These are phyloP conservation scores for Monosporascus sp. DNA, from an alignment of 2,329 filamentous ascomycete species.

Conservation along the genomic window DNA sequence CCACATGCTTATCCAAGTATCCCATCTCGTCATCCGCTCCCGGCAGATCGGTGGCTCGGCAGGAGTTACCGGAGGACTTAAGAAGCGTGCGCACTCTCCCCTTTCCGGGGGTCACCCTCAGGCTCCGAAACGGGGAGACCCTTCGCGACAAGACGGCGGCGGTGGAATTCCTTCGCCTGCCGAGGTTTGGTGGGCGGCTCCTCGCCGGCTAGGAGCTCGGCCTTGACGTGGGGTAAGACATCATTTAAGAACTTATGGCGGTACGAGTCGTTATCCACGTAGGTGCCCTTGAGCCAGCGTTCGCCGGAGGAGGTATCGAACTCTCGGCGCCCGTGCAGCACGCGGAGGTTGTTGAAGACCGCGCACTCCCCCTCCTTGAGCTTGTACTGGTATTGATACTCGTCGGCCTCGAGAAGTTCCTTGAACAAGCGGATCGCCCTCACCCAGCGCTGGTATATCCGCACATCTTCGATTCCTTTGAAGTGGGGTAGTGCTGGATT, in stretches of 20 bases:
- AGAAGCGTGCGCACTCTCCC: too few relatives aligned
- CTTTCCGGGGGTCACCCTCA: too few relatives aligned
- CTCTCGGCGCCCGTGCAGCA: constrained; percentile 76
- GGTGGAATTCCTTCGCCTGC: background rate
- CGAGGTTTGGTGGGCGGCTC: background rate
- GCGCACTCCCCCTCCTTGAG: constrained; percentile 81
- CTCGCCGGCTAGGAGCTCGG: background rate
- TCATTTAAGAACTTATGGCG: constrained; percentile 7
- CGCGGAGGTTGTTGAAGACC: constrained; percentile 82
- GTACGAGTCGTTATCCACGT: constrained; percentile 52
- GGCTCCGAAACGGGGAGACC: too few relatives aligned
- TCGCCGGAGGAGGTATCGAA: constrained; percentile 66
- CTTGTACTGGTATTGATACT: constrained; percentile 64
- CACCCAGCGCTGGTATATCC: constrained; percentile 36
- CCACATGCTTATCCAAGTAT: too few relatives aligned
- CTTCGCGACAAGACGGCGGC: too few relatives aligned
- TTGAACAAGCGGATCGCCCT: constrained; percentile 52
- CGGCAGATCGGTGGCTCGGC: too few relatives aligned
- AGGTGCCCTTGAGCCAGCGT: constrained; percentile 81
- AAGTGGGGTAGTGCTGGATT: constrained; percentile 29
- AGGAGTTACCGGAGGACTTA: too few relatives aligned
- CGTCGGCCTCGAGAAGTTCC: constrained; percentile 48
- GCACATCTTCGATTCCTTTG: background rate
- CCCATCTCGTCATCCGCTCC: too few relatives aligned
- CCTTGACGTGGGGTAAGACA: too few relatives aligned